Evolutionary conservation across 257 asterid species (phyloP).

Genomic region (Primulina tabacum): DNA sequence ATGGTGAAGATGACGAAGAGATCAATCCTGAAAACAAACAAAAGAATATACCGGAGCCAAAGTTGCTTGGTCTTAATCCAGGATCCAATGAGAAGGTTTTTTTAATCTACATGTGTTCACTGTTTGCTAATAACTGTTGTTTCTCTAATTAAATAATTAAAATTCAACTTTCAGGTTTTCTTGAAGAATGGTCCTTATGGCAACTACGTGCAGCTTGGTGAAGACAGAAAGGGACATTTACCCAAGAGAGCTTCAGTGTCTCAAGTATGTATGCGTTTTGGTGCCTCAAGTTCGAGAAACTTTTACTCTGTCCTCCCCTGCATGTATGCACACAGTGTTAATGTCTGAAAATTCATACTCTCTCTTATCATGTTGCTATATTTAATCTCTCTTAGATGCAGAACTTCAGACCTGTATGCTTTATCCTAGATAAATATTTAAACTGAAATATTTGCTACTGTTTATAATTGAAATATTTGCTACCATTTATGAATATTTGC

Average conservation of each 20-base stretch:
- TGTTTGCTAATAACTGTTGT: slow-evolving; percentile 1
- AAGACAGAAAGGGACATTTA: slow-evolving; percentile 69
- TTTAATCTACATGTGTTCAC: no score
- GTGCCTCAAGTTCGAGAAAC: slow-evolving; percentile 16
- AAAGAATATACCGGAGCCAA: slow-evolving; percentile 55
- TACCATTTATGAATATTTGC: no score
- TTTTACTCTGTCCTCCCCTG: neutral
- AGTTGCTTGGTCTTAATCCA: slow-evolving; percentile 71
- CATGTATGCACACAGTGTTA: neutral
- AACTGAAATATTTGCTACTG: neutral
- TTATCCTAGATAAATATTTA: neutral
- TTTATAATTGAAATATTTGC: no score
- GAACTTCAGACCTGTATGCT: neutral
- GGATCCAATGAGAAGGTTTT: slow-evolving; percentile 72
- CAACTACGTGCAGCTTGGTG: slow-evolving; percentile 88
- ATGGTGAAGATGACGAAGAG: slow-evolving; percentile 72
- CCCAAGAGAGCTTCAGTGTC: slow-evolving; percentile 80
- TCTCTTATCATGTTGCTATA: neutral
- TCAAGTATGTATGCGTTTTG: slow-evolving; percentile 44
- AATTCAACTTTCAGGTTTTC: slow-evolving; percentile 45
- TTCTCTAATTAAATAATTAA: slow-evolving; percentile 16
- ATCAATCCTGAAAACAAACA: slow-evolving; percentile 29
- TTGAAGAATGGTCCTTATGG: slow-evolving; percentile 89
- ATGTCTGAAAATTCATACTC: neutral
- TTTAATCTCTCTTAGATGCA: neutral